Evolutionary conservation across 371 early-diverging fungal genomes (phyloP), one percentile per base, ranked within the genome.

Genomic region (Mortierella sp.): DNA sequence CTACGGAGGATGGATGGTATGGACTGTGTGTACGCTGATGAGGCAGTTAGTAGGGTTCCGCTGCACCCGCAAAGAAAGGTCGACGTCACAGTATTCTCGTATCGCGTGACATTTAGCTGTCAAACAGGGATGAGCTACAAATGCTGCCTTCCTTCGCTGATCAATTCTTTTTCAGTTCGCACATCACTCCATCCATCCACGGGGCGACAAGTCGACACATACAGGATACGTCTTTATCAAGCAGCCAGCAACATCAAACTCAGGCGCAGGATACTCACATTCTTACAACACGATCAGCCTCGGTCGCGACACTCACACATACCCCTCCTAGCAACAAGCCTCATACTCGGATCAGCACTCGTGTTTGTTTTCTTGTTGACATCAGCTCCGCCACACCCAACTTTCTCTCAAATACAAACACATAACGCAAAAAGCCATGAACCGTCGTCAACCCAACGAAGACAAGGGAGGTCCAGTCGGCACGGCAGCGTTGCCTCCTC

Each of bases 401-500:
- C 13, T 31, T 61, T 61, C 19, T 28, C 19, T 19, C 24, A 19
- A 5, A 13, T 28, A 78, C 28, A 34, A 44, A 13, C 54, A 55
- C 46, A 54, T 14, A n/a, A 69, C 24, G 28, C 48, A 51, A 73
- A 0, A 28, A 55, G 19, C 31, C 11, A 85, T 85, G 85, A 81
- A 69, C 69, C 85, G 85, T 37, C 85, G 85, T 48, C 81, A 72
- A 50, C 76, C 78, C 75, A 75, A 78, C 67, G 73, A 78, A 34
- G 81, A 85, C 48, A 44, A 48, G 10, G 75, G 69, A 4, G 85
- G 85, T 19, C 81, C 76, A 55, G 81, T 85, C n/a, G 85, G 85
- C 24, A 85, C 85, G 24, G 85, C 85, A 26, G 85, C 85, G 3
- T 34, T 97, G 74, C 96, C 97, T 71, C 96, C 97, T 16, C 94